phyloP scores from a whole-genome alignment of 805 yeast genomes.

The Teunomyces funiuensis region DNA sequence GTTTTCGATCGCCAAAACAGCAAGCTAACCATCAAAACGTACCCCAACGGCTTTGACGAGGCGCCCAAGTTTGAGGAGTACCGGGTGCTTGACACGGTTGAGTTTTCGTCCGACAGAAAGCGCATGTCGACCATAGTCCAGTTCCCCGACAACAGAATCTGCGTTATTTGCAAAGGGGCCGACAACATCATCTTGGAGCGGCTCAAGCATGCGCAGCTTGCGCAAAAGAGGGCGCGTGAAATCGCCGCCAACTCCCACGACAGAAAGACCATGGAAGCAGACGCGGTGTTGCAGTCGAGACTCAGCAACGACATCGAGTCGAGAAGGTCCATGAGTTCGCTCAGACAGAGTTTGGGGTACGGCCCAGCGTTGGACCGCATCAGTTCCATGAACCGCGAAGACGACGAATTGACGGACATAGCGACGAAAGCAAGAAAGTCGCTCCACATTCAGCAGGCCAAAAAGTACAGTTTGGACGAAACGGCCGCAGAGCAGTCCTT shows the following conservation, averaged over 20 bases:
- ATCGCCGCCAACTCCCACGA: slow-evolving; percentile 54
- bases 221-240: slow-evolving; percentile 63
- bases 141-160: slow-evolving; percentile 73
- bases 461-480: slow-evolving; percentile 46
- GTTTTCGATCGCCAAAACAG: slow-evolving; percentile 67
- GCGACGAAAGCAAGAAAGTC: slow-evolving; percentile 55
- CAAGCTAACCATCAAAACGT: slow-evolving; percentile 65
- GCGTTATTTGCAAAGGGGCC: slow-evolving; percentile 92
- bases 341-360: slow-evolving; percentile 26
- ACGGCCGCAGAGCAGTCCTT: background rate
- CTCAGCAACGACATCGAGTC: slow-evolving; percentile 37
- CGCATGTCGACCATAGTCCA: slow-evolving; percentile 88
- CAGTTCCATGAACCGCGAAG: slow-evolving; percentile 48
- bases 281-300: slow-evolving; percentile 58
- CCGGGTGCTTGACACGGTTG: slow-evolving; percentile 76
- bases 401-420: slow-evolving; percentile 54
- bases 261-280: slow-evolving; percentile 79
- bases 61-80: slow-evolving; percentile 67
- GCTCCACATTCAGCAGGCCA: slow-evolving; percentile 56
- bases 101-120: slow-evolving; percentile 83
- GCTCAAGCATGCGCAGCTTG: slow-evolving; percentile 57
- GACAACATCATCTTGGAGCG: slow-evolving; percentile 85
- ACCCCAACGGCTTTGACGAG: slow-evolving; percentile 75
- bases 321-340: slow-evolving; percentile 31
- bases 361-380: slow-evolving; percentile 20